These are phyloP conservation scores for Mycena maculata DNA, from an alignment of 768 basidiomycete species.

Conservation along the genomic window DNA sequence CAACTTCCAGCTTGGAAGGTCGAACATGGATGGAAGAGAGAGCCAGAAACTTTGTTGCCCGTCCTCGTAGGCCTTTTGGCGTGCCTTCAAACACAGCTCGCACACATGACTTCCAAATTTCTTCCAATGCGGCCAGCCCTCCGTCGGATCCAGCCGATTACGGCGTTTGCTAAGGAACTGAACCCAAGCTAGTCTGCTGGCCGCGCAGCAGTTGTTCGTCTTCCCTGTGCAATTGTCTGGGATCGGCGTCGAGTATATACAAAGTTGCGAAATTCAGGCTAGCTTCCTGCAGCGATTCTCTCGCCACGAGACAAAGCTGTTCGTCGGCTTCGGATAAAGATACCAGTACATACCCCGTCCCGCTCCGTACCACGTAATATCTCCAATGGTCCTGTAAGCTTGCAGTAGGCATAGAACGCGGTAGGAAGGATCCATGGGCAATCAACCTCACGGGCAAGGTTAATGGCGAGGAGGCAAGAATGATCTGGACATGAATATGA, in stretches of 20 bases:
- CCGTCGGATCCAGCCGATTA: neutral
- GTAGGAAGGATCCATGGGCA: constrained; percentile 36
- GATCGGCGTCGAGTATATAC: no score
- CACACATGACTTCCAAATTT: constrained; percentile 1
- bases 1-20: constrained; percentile 6
- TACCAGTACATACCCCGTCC: constrained; percentile 5
- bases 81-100: neutral
- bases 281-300: neutral
- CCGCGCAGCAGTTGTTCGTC: no score
- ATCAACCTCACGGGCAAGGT: constrained; percentile 32
- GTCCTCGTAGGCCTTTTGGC: constrained; percentile 5
- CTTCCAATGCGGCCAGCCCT: constrained; percentile 1
- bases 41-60: neutral
- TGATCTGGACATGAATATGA: constrained; percentile 18
- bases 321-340: neutral
- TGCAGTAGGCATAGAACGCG: constrained; percentile 37
- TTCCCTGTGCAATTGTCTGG: no score
- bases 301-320: neutral
- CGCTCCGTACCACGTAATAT: constrained; percentile 9
- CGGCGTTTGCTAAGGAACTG: neutral
- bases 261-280: constrained; percentile 2
- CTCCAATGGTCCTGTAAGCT: constrained; percentile 9
- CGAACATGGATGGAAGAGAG: constrained; percentile 2
- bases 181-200: neutral
- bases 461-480: constrained; percentile 35